Evolutionary conservation across 2,329 filamentous ascomycete species (phyloP).

Genomic region (Colletotrichum horii): DNA sequence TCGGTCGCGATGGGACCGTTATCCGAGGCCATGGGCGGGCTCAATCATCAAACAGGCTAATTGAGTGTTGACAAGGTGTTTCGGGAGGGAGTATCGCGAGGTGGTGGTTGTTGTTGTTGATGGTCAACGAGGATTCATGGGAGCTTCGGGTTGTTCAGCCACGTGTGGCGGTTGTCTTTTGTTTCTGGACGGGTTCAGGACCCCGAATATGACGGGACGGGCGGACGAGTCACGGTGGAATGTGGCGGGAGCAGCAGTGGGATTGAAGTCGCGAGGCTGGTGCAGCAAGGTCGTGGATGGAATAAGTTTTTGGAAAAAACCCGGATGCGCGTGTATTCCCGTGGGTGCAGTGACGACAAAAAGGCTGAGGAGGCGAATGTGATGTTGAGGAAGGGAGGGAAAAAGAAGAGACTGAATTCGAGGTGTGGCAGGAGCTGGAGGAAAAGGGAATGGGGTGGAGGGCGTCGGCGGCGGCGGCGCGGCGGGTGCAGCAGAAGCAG

Average conservation of each 20-base stretch:
- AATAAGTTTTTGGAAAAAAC: neutral
- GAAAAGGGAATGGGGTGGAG: conserved; percentile 20
- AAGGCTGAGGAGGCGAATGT: neutral
- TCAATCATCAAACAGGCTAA: conserved; percentile 11
- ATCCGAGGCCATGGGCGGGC: conserved; percentile 56
- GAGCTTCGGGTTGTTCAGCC: conserved; percentile 21
- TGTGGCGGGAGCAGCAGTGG: conserved; percentile 12
- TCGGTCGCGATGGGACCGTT: conserved; percentile 58
- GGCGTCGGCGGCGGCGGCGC: neutral
- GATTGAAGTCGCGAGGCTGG: conserved; percentile 8
- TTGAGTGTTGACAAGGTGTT: neutral
- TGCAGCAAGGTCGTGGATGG: neutral
- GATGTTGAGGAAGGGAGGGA: conserved; percentile 14
- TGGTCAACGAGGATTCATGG: conserved; percentile 14
- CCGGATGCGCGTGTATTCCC: neutral
- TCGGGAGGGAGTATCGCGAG: conserved; percentile 3
- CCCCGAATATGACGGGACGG: conserved; percentile 21
- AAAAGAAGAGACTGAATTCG: conserved; percentile 13
- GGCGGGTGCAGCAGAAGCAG: conserved; percentile 11
- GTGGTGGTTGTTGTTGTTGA: conserved; percentile 14
- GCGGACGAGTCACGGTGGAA: conserved; percentile 19
- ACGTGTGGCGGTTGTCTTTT: conserved; percentile 19
- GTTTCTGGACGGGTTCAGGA: conserved; percentile 7
- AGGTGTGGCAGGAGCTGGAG: conserved; percentile 22
- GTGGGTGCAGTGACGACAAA: neutral